Base-by-base conservation (phyloP, 106 monocot species). In the Dioscorea zingiberensis region DNA sequence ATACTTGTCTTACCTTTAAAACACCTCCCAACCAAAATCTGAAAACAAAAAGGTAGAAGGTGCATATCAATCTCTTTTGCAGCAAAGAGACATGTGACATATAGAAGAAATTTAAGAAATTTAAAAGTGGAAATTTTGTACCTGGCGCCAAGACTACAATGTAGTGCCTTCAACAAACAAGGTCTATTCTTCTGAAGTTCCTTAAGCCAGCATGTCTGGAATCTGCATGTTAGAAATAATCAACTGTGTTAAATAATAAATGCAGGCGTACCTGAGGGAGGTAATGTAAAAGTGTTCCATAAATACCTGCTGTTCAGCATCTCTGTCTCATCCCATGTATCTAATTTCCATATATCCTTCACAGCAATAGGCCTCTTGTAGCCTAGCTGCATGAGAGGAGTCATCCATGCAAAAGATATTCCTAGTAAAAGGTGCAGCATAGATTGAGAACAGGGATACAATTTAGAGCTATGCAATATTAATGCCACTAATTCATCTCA, bases 301-400 rank as follows among this genome's bases (percentile, higher is more conserved):
- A 38, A 38, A 38, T 58, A 58, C 58, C 58, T 58, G 58, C 2
- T 24, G 24, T 58, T 58, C 23, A 58, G 25, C 7, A 22, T 58
- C 14, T 58, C 58, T 23, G 58, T 58, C 58, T 58, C 58, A 58
- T 58, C 58, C 58, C 58, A 58, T 58, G 58, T 25, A 25, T 58
- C 58, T 58, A 58, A 26, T 27, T 58, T 58, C 58, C 58, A 58
- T 21, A 58, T 22, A 27, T 58, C 58, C 8, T 7, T 58, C 23
- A 21, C 25, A 14, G 58, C 24, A 7, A 58, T 21, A 23, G 58
- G 25, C 23, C 7, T 58, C 23, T 58, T 58, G 26, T 11, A 58
- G 58, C 58, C 58, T 58, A 21, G 58, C 14, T 25, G 58, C 58
- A 58, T 58, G 14, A 58, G 58, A 14, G 58, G 58, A 27, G 25